A percentile compares a stretch with the other conserved stretches of the same genome.
Evolutionary conservation across 345 rosid species (phyloP).

Genomic region (Murraya koenigii): DNA sequence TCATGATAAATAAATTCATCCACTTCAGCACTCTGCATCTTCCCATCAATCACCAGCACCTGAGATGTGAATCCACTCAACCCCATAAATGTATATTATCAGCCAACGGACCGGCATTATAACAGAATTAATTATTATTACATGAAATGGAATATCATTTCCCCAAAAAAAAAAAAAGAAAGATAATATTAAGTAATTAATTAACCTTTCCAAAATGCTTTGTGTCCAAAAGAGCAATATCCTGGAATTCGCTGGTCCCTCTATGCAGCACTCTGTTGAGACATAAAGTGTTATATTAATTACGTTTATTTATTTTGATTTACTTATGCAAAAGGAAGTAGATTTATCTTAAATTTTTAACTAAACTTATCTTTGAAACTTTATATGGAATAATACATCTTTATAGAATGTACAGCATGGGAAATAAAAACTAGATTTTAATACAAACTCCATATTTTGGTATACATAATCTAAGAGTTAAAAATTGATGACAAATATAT

Average conservation of each 20-base stretch:
- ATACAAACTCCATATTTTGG: not conserved
- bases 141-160: not conserved
- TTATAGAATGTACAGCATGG: not conserved
- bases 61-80: constrained; percentile 24
- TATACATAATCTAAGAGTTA: not conserved
- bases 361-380: not conserved
- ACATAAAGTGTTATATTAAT: not conserved
- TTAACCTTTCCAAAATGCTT: constrained; percentile 84
- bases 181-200: not conserved
- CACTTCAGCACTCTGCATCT: constrained; percentile 96
- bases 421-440: too few relatives aligned
- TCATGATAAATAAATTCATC: constrained; percentile 96
- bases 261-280: constrained; percentile 62
- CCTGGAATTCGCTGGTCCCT: constrained; percentile 79
- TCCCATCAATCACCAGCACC: constrained; percentile 93
- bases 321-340: not conserved
- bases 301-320: not conserved
- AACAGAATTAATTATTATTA: not conserved
- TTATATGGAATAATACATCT: too few relatives aligned
- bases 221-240: constrained; percentile 82
- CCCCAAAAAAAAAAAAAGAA: not conserved
- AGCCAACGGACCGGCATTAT: not conserved
- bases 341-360: not conserved
- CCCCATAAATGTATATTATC: not conserved
- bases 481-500: too few relatives aligned